Base-by-base conservation (phyloP, 768 basidiomycete genomes). In the Mrakia hoshinonis region DNA sequence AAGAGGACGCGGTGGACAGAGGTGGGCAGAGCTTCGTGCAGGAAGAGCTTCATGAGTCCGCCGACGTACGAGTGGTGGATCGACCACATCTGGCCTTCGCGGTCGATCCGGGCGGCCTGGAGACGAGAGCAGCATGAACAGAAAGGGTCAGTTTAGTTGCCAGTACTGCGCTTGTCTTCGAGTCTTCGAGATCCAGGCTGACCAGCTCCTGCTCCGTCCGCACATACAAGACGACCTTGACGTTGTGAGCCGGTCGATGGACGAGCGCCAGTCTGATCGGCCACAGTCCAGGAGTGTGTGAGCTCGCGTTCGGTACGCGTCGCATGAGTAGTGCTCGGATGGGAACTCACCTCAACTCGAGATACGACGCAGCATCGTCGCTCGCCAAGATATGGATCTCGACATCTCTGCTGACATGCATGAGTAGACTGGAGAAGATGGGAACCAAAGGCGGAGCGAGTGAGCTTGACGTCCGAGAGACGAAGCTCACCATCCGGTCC, bases 1-100 rank as follows among this genome's bases (percentile, higher is more conserved):
- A 61, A 61, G 34, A 61, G 58, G 34, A 61, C 34, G 13, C 58
- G 36, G 58, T 61, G 58, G 36, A 61, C 58, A 22, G 58, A 61
- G 18, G 36, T 22, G n/a, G 58, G 58, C 12, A 61, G 58, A 6
- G 58, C 58, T 39, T 61, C 58, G 58, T 61, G 58, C 18, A 61
- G 58, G 34, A 61, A 61, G 34, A 61, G 58, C 36, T 61, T 61
- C 58, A 61, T 61, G 36, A 61, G 58, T 9, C 58, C 58, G 1
- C 58, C 58, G 36, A 61, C 58, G 9, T 61, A 61, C 18, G 58
- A 61, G 20, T 61, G 58, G 20, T 61, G 58, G 7, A 61, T 61
- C 13, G 34, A 36, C 58, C 58, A 61, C 58, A 61, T 61, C 36
- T 61, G 58, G 0, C 58, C 58, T n/a, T 61, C 58, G 3, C 58